These are phyloP conservation scores for Solanum commersonii DNA, from an alignment of 257 asterid genomes.

Conservation along the genomic window DNA sequence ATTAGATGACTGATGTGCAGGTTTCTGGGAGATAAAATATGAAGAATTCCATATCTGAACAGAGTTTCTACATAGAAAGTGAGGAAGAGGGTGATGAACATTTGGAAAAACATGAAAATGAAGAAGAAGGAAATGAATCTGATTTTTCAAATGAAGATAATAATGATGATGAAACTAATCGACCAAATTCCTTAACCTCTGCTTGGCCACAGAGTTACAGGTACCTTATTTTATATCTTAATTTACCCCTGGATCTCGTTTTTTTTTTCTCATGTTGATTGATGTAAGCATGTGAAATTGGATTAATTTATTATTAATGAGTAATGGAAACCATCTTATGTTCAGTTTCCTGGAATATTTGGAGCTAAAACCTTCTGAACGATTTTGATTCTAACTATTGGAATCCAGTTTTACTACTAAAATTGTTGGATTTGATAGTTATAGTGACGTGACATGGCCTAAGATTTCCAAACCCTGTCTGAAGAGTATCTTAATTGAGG, in stretches of 20 bases:
- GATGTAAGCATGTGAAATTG: background rate
- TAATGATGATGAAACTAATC: slow-evolving; percentile 25
- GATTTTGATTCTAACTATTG: background rate
- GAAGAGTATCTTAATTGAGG: background rate
- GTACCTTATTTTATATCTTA: slow-evolving; percentile 14
- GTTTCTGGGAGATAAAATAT: slow-evolving; percentile 22
- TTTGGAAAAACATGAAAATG: slow-evolving; percentile 23
- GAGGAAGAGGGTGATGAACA: slow-evolving; percentile 62
- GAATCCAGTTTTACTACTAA: background rate
- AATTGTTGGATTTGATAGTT: background rate
- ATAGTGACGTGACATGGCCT: background rate
- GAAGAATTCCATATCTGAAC: slow-evolving; percentile 75
- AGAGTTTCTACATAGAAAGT: slow-evolving; percentile 76
- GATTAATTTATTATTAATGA: background rate
- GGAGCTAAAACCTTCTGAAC: background rate
- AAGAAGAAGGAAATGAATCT: slow-evolving; percentile 40
- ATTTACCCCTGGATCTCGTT: background rate
- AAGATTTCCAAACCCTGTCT: background rate
- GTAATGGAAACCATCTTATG: background rate
- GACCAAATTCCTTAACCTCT: slow-evolving; percentile 31
- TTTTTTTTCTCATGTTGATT: background rate
- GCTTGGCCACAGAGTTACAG: slow-evolving; percentile 98
- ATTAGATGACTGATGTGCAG: background rate
- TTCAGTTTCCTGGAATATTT: background rate
- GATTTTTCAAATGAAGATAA: slow-evolving; percentile 33